Evolutionary conservation across 306 rosid genomes (phyloP), one percentile per base, ranked within the genome.

Genomic region (Vicia faba): DNA sequence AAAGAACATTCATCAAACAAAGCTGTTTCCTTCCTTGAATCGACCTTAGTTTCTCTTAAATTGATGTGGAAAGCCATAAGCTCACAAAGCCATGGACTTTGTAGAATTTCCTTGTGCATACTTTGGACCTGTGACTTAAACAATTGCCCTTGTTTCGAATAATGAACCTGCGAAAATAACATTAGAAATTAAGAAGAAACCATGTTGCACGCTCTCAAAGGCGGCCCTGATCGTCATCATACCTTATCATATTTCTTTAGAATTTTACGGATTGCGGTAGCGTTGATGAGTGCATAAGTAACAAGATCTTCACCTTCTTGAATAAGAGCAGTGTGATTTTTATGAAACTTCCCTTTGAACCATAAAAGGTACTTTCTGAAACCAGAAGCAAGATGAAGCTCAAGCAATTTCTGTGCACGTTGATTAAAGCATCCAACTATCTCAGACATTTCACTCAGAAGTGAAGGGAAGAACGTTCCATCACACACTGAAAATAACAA

Each of bases 231-330:
- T n/a, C n/a, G n/a, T 33, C 9, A 33, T 11, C 58, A 10, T 51
- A 92, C 98, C 96, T 93, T 89, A 26, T 93, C 98, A 58, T 93
- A 93, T 79, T 93, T 93, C 82, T 93, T 93, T 0, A 93, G 86
- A 44, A 93, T 93, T 73, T 93, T 93, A 28, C 95, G 77, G 41
- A 93, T 73, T 7, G 99, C 99, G 70, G 79, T 60, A 59, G 96
- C 90, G 7, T 93, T 93, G 49, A 93, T 86, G 62, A 93, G 79
- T 7, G 97, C 99, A 56, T 93, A 93, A 67, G 83, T 82, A 43
- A 88, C 97, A n/a, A 93, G 82, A 61, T 93, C 96, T 53, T 82
- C 85, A 57, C 97, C 99, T 82, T 93, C 96, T 70, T 90, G 79
- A 41, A 82, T 74, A 3, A 90, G 76, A 38, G 81, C 75, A 44